Conservation (phyloP, 306 rosid species). For the Fragaria nilgerrensis region DNA sequence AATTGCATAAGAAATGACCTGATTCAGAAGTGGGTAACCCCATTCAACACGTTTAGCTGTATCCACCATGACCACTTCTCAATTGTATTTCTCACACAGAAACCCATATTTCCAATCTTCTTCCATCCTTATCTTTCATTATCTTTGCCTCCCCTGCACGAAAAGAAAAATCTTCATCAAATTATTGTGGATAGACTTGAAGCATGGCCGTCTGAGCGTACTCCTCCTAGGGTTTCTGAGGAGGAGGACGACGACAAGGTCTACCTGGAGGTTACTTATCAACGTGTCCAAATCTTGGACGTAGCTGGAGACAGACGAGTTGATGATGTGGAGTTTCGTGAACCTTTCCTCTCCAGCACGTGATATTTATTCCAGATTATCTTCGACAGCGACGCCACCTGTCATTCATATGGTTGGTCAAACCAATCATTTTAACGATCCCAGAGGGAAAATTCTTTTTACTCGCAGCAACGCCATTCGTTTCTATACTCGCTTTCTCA, state of each 20-base stretch:
- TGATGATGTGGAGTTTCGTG: constrained; percentile 26
- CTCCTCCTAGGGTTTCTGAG: background rate
- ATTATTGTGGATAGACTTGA: background rate
- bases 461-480: background rate
- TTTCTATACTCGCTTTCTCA: background rate
- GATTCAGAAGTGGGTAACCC: constrained; percentile 12
- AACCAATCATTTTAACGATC: constrained; percentile 18
- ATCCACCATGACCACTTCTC: constrained; percentile 23
- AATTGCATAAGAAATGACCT: constrained; percentile 13
- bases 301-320: constrained; percentile 32
- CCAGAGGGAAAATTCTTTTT: background rate
- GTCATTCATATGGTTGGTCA: constrained; percentile 5
- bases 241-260: constrained; percentile 1
- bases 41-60: constrained; percentile 15
- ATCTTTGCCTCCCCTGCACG: background rate
- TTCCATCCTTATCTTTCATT: background rate
- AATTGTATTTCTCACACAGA: background rate
- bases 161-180: no score
- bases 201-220: background rate
- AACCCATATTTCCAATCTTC: background rate
- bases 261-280: constrained; percentile 1
- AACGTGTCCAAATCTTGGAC: constrained; percentile 27
- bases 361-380: constrained; percentile 10
- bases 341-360: constrained; percentile 33
- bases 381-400: constrained; percentile 34